Conservation (phyloP, 2,329 filamentous ascomycete genomes). For the Domatiomyces globalis region DNA sequence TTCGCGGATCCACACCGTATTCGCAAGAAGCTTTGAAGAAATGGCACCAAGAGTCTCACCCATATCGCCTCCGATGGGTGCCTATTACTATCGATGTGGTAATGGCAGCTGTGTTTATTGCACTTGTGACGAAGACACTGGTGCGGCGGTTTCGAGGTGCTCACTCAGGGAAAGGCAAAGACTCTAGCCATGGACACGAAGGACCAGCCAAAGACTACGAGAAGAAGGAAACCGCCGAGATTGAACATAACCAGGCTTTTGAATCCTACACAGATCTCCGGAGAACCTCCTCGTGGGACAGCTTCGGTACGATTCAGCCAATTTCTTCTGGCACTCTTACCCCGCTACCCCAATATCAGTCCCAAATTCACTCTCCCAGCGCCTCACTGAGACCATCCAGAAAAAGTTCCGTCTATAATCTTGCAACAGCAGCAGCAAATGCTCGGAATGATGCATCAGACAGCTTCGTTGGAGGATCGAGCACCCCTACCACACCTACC, state of each 20-base stretch:
- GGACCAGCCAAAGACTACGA: neutral
- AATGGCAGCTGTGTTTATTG: neutral
- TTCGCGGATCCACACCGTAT: conserved; percentile 23
- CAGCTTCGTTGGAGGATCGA: too few species aligned
- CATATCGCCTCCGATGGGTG: neutral
- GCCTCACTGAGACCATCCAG: neutral
- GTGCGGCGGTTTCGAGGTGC: neutral
- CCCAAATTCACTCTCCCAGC: neutral
- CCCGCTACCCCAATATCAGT: neutral
- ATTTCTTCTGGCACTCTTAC: neutral
- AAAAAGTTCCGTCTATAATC: neutral
- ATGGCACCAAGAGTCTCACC: neutral
- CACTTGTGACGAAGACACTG: neutral
- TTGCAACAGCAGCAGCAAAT: neutral
- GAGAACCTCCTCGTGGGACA: neutral
- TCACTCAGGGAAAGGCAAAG: neutral
- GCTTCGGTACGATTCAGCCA: neutral
- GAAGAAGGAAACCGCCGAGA: neutral
- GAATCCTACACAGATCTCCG: neutral
- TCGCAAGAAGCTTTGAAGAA: conserved; percentile 8
- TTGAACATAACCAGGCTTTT: neutral
- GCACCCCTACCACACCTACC: neutral
- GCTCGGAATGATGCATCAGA: neutral
- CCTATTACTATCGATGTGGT: neutral
- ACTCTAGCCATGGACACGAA: neutral